These are phyloP conservation scores for barrel medic (Medicago truncatula) DNA, from an alignment of 306 rosid species.

Conservation along the genomic window DNA sequence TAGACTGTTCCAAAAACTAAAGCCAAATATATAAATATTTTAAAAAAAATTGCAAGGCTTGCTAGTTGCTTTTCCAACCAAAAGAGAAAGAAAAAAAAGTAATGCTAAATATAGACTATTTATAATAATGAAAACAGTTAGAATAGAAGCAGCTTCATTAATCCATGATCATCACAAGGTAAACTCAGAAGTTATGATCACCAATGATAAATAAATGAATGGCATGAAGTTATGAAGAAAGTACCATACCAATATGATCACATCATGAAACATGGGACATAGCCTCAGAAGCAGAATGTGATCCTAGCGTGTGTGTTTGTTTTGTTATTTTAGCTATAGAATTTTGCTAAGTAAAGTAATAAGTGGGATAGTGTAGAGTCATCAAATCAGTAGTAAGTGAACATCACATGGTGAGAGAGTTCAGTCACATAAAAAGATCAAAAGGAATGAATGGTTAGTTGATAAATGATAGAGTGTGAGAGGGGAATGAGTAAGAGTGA, in stretches of 20 bases:
- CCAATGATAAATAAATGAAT: neutral
- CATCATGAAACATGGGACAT: slow-evolving; percentile 27
- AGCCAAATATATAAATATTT: too few species aligned
- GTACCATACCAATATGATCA: slow-evolving; percentile 38
- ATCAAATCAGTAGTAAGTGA: slow-evolving; percentile 43
- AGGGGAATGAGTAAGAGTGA: slow-evolving; percentile 59
- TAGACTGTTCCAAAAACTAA: too few species aligned
- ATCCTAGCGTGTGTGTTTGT: neutral
- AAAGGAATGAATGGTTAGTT: slow-evolving; percentile 32
- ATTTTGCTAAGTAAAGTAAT: slow-evolving; percentile 11
- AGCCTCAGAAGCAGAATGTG: slow-evolving; percentile 20
- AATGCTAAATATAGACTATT: too few species aligned
- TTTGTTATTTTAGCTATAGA: neutral
- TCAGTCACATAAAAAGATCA: slow-evolving; percentile 27
- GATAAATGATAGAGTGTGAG: slow-evolving; percentile 44
- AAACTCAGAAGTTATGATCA: too few species aligned
- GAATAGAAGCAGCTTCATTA: slow-evolving; percentile 30
- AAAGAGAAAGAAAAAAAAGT: too few species aligned
- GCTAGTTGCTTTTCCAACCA: too few species aligned
- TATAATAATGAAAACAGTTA: neutral
- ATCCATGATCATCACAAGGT: slow-evolving; percentile 27
- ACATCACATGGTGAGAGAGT: slow-evolving; percentile 45
- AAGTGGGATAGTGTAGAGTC: slow-evolving; percentile 27
- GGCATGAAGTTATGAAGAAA: slow-evolving; percentile 6
- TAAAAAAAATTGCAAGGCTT: neutral